These are phyloP conservation scores for Lumnitzera littorea DNA, from an alignment of 345 rosid species.

Conservation along the genomic window DNA sequence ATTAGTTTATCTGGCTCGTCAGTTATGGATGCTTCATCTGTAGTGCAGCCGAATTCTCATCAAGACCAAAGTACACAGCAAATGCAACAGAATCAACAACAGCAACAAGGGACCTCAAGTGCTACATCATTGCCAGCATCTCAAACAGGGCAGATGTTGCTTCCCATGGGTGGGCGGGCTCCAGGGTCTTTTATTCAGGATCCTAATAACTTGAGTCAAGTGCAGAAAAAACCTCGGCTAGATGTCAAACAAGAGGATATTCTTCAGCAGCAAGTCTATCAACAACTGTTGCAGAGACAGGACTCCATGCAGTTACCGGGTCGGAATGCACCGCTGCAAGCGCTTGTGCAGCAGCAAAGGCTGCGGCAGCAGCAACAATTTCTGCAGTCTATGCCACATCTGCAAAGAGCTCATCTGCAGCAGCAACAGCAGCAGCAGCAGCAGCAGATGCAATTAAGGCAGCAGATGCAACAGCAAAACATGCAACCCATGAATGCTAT, in stretches of 20 bases:
- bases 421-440: slow-evolving; percentile 55
- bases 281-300: slow-evolving; percentile 79
- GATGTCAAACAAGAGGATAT: slow-evolving; percentile 90
- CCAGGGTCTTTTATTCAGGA: slow-evolving; percentile 73
- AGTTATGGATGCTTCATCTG: slow-evolving; percentile 74
- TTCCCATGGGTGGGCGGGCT: slow-evolving; percentile 50
- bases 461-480: slow-evolving; percentile 75
- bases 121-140: slow-evolving; percentile 61
- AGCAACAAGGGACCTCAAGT: slow-evolving; percentile 66
- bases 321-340: slow-evolving; percentile 69
- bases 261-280: slow-evolving; percentile 74
- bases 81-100: slow-evolving; percentile 47
- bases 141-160: slow-evolving; percentile 54
- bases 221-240: slow-evolving; percentile 70
- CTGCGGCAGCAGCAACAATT: slow-evolving; percentile 37
- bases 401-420: slow-evolving; percentile 80
- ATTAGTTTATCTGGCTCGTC: slow-evolving; percentile 86
- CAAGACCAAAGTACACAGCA: slow-evolving; percentile 60
- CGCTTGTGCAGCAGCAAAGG: slow-evolving; percentile 54
- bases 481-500: slow-evolving; percentile 45
- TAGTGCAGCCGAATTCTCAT: slow-evolving; percentile 57
- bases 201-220: slow-evolving; percentile 52
- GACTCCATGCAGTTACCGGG: slow-evolving; percentile 67
- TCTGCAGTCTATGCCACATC: slow-evolving; percentile 73
- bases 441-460: slow-evolving; percentile 64